Base-by-base conservation (phyloP, 441 rosid genomes). In the Eruca vesicaria region DNA sequence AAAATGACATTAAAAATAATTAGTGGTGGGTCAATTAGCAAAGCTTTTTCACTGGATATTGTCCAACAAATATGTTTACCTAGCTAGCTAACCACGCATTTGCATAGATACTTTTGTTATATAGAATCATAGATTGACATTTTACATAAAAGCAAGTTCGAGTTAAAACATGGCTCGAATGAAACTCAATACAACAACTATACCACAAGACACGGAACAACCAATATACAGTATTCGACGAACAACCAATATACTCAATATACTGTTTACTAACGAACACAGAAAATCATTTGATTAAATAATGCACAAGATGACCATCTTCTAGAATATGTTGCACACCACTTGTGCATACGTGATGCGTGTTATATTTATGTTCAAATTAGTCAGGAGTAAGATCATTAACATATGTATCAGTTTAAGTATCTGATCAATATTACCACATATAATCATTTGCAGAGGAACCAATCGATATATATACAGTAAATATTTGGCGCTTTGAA, bases 251-350 rank as follows among this genome's bases (percentile, higher is more conserved):
- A n/a, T n/a, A n/a, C n/a, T n/a, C n/a, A n/a, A n/a, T n/a, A n/a
- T n/a, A n/a, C n/a, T n/a, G n/a, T n/a, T n/a, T n/a, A n/a, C n/a
- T n/a, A n/a, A n/a, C n/a, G n/a, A n/a, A n/a, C n/a, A n/a, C n/a
- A n/a, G n/a, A 14, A n/a, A 63, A 11, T 7, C 29, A 63, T 56
- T 63, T 43, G 63, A 55, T 32, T 63, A 45, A 10, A 57, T 43
- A 59, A 6, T 2, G 63, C 29, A 12, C 18, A 73, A 78, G 71
- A 68, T 68, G 78, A 73, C 74, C 78, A 78, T 43, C 55, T 71
- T 72, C 31, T 60, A 35, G 31, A 59, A 21, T 52, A 36, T 35
- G 68, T n/a, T 50, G 29, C 59, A 59, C 10, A 50, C 11, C 45
- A 9, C 71, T 32, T 63, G 71, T 32, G 63, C 5, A 21, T 43